A percentile compares a stretch with the other conserved stretches of the same genome.
These are phyloP conservation scores for Lipomyces chichibuensis DNA, from an alignment of 805 yeast species.

Conservation along the genomic window DNA sequence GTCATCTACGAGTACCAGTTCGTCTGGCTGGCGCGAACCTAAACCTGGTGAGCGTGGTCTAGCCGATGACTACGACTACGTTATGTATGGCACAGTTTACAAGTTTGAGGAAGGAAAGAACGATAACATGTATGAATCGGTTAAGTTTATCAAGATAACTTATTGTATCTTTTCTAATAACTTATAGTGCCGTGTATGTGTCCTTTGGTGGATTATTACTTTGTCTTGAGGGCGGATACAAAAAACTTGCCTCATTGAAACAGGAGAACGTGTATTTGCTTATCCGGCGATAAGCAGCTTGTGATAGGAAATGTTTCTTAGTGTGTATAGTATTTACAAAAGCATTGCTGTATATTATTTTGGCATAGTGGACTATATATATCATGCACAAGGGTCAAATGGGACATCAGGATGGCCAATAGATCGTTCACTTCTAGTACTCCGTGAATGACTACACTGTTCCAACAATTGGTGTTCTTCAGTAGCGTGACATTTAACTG, in stretches of 20 bases:
- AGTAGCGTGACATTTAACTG: neutral
- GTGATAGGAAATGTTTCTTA: neutral
- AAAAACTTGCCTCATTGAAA: slow-evolving; percentile 82
- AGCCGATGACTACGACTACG: slow-evolving; percentile 97
- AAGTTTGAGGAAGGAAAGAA: slow-evolving; percentile 86
- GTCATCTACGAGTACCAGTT: slow-evolving; percentile 47
- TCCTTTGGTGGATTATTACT: slow-evolving; percentile 94
- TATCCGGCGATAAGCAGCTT: slow-evolving; percentile 63
- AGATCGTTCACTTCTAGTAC: neutral
- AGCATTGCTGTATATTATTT: slow-evolving; percentile 14
- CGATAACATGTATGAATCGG: slow-evolving; percentile 49
- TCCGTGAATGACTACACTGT: neutral
- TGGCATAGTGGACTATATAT: neutral
- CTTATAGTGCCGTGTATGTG: slow-evolving; percentile 76
- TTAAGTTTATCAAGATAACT: neutral
- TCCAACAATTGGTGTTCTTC: neutral
- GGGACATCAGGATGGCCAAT: neutral
- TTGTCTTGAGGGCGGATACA: slow-evolving; percentile 93
- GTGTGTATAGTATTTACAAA: slow-evolving; percentile 1
- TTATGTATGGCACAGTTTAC: slow-evolving; percentile 97
- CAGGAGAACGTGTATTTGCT: slow-evolving; percentile 92
- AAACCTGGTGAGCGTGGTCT: slow-evolving; percentile 79
- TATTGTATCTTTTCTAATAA: neutral
- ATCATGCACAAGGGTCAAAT: neutral
- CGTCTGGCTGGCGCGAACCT: slow-evolving; percentile 80